Base-by-base conservation (phyloP, 331 rosid genomes). In the Malus hybrid region DNA sequence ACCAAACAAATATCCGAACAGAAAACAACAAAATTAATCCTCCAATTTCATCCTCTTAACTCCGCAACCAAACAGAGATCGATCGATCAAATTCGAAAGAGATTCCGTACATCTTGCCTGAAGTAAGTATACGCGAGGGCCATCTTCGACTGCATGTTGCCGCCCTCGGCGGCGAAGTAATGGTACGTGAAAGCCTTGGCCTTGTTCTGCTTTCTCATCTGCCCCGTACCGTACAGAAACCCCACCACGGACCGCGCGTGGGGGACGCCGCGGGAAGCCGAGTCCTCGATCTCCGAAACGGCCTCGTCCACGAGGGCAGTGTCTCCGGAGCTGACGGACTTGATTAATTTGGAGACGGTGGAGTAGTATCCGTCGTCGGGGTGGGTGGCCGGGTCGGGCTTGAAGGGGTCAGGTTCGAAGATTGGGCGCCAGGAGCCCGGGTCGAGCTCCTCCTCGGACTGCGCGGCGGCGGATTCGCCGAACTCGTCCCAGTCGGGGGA, bases 371-470 rank as follows among this genome's bases (percentile, higher is more conserved):
- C 70, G 36, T 78, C 68, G 4, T 87, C 87, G 16, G 78, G 36
- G 48, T 74, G 75, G 69, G 68, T 42, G 15, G 75, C 60, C 67
- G 22, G 56, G 57, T 73, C 68, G 26, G 58, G 60, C 57, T 18
- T 42, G 4, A 39, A 4, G 12, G 86, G 80, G 68, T 86, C 90
- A 11, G 91, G 89, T 68, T 95, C 99, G 76, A 95, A 92, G 73
- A 95, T 83, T 20, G 90, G 93, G 74, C 97, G 90, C 99, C 99
- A 95, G 26, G 97, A 86, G 5, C 96, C 97, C 7, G 97, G 97
- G 79, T 95, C 97, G 29, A 92, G 97, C 79, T 90, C 96, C 28
- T 85, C 89, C 11, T 87, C 97, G 22, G 99, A 86, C 72, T 86
- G 88, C 67, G 82, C 81, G 7, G 79, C 63, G 66, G 84, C 93